phyloP scores from a whole-genome alignment of 1,284 basidiomycete species.

The Malassezia arunalokei region DNA sequence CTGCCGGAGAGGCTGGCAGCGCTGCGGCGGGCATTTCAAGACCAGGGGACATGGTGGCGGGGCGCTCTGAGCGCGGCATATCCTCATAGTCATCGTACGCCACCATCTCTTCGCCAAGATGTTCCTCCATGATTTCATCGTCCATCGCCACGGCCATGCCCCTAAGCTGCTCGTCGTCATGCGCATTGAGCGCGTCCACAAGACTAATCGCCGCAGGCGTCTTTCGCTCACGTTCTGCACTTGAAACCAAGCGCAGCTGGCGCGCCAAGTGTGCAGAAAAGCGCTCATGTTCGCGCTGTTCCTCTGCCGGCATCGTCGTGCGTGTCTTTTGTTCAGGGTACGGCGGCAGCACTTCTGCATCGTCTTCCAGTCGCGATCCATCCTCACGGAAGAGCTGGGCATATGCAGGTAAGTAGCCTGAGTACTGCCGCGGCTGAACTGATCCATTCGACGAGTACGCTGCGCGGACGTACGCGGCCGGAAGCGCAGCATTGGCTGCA shows the following conservation, averaged over 20 bases:
- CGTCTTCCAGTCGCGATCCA: slow-evolving; percentile 41
- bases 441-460: background rate
- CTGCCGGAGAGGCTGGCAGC: background rate
- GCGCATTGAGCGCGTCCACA: slow-evolving; percentile 6
- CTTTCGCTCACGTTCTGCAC: slow-evolving; percentile 8
- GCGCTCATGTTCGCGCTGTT: background rate
- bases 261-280: slow-evolving; percentile 3
- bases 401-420: slow-evolving; percentile 36
- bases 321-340: slow-evolving; percentile 20
- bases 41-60: background rate
- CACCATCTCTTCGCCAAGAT: background rate
- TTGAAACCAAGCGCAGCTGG: background rate
- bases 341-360: slow-evolving; percentile 41
- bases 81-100: background rate
- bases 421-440: background rate
- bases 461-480: slow-evolving; percentile 5
- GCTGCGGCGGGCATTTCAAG: background rate
- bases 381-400: slow-evolving; percentile 45
- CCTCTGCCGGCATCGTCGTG: background rate
- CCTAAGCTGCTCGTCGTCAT: slow-evolving; percentile 5
- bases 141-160: background rate
- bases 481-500: background rate
- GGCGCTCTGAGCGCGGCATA: background rate
- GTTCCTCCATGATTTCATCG: slow-evolving; percentile 7
- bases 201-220: slow-evolving; percentile 6